phyloP scores from a whole-genome alignment of 2,329 filamentous ascomycete genomes.

The Cercospora brassicicola region DNA sequence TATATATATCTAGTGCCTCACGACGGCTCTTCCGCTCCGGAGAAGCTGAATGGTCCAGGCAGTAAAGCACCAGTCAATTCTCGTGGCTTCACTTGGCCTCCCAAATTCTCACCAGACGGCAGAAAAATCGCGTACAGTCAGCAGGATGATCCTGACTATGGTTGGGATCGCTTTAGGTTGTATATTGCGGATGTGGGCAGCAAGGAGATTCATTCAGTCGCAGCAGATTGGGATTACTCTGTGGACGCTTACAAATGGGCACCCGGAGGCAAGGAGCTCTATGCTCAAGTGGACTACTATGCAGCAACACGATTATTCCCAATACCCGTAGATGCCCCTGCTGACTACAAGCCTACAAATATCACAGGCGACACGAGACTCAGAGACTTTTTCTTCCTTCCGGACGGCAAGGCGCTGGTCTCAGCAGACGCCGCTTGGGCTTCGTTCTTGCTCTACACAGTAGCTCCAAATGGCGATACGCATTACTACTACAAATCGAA shows the following conservation, averaged over 20 bases:
- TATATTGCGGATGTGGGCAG: slow-evolving; percentile 29
- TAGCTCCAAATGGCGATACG: slow-evolving; percentile 19
- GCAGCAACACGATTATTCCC: slow-evolving; percentile 31
- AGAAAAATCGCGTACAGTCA: slow-evolving; percentile 29
- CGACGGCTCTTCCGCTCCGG: slow-evolving; percentile 30
- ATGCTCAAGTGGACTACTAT: slow-evolving; percentile 27
- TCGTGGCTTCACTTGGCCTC: slow-evolving; percentile 27
- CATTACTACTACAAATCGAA: slow-evolving; percentile 32
- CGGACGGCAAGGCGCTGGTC: slow-evolving; percentile 27
- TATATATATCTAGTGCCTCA: slow-evolving; percentile 33
- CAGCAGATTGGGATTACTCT: slow-evolving; percentile 29
- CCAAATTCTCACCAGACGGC: slow-evolving; percentile 28
- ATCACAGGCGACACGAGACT: slow-evolving; percentile 31
- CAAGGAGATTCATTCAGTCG: slow-evolving; percentile 26
- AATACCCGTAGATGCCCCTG: slow-evolving; percentile 27
- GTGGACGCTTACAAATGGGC: slow-evolving; percentile 26
- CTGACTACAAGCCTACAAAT: slow-evolving; percentile 26
- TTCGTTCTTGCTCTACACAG: slow-evolving; percentile 27
- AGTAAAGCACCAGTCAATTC: slow-evolving; percentile 29
- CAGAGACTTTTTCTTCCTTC: slow-evolving; percentile 29
- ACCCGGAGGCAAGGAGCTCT: slow-evolving; percentile 24
- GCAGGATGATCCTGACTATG: slow-evolving; percentile 30
- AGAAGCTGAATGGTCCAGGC: slow-evolving; percentile 30
- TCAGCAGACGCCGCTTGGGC: slow-evolving; percentile 28
- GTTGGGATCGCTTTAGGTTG: slow-evolving; percentile 29